Percentiles rank a stretch among this genome's conserved stretches.
phyloP scores from a whole-genome alignment of 768 basidiomycete species.

The Agrocybe praecox region DNA sequence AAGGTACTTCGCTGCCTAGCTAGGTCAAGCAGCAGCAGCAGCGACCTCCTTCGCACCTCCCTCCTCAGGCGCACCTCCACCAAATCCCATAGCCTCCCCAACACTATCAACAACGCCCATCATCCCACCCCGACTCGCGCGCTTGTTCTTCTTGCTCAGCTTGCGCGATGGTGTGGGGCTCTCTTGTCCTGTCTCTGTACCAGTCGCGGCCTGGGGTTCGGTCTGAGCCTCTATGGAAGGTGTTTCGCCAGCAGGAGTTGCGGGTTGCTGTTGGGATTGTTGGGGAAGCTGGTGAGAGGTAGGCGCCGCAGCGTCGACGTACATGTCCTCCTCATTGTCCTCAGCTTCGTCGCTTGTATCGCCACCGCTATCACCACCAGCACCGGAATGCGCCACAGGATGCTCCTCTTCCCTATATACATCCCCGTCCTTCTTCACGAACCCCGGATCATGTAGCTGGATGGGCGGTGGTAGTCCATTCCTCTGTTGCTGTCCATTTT shows the following conservation, averaged over 20 bases:
- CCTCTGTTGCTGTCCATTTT: no score
- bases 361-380: no score
- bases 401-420: background rate
- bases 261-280: no score
- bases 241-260: no score
- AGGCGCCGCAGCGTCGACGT: background rate
- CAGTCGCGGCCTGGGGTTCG: no score
- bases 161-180: background rate
- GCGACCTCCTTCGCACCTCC: background rate
- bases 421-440: background rate
- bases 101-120: background rate
- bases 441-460: constrained; percentile 1
- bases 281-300: no score
- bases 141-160: background rate
- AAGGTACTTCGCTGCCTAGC: background rate
- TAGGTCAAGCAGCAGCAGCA: background rate
- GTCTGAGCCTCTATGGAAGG: no score
- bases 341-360: no score
- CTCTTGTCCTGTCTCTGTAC: no score
- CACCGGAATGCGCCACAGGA: background rate
- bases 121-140: background rate
- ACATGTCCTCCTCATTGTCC: no score
- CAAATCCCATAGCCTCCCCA: background rate
- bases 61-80: background rate
- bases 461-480: background rate